Evolutionary conservation across 345 rosid species (phyloP), one percentile per base, ranked within the genome.

Genomic region (Cardiospermum halicacabum): DNA sequence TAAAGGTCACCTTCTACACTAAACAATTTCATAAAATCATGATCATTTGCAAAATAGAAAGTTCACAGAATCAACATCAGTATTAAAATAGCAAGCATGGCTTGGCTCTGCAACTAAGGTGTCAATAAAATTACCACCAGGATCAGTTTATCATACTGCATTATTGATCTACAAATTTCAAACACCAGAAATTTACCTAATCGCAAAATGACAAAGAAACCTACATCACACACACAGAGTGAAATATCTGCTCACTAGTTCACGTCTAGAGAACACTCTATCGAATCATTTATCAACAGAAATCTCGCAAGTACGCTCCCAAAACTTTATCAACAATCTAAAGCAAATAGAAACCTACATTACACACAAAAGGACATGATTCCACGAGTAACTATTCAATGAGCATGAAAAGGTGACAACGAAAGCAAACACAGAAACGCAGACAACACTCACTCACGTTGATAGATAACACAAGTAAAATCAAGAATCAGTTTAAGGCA

Each of bases 291-390:
- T 59, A 43, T 9, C 4, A 51, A 50, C 51, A 69, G 43, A 65
- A 42, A 0, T 30, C 19, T 56, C 60, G 32, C 65, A 77, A 45
- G 18, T 47, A 61, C 47, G 42, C 43, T 65, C 58, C 51, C 58
- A 49, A 68, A 15, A 51, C 30, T 6, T 53, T 36, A 39, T 18
- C n/a, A 56, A 30, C 39, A 11, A 72, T 21, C 54, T 47, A 53
- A 60, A 59, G 39, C 11, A 24, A n/a, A 59, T 24, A 3, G 32
- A 55, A 55, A n/a, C 40, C 59, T 55, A 53, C 24, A 19, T 11
- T 11, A 5, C 21, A 36, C 13, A 36, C 45, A 34, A 5, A 36
- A 21, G 21, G 15, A 21, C 27, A 19, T 21, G 61, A 11, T 57
- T 12, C 40, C 47, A 10, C 7, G 4, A 36, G 39, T 57, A 5